Base-by-base conservation (phyloP, 805 yeast species). In the Pichia nakasei region DNA sequence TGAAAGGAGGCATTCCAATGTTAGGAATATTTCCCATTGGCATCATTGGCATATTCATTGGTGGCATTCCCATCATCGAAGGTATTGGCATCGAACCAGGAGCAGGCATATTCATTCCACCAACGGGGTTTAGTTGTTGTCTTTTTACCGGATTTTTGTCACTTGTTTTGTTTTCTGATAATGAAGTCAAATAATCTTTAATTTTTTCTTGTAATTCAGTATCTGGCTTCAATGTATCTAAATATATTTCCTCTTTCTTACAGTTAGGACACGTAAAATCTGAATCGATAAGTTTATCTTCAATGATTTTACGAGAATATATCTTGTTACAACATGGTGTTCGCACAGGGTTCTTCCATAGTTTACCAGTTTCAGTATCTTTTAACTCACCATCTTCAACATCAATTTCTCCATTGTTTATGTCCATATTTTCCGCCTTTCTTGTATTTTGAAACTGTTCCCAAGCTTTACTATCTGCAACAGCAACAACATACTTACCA, bases 181-280 rank as follows among this genome's bases (percentile, higher is more conserved):
- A 13, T 3, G 20, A 20, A 19, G 69, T 68, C 6, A 77, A 49
- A 46, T 70, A 85, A 31, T 69, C 68, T 26, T 73, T 64, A 18
- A 89, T 73, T 22, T 75, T 70, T 27, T 64, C 60, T 44, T 75
- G 75, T 57, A 78, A 67, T n/a, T 74, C 85, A 38, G 69, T 68
- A 56, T 86, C 88, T 1, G 71, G 68, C 5, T 69, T 67, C 38
- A 91, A 66, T 17, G 80, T 73, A 61, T 91, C 98, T 39, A 91
- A 68, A 48, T 78, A 78, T 1, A 85, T 71, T 46, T 88, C 96
- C 21, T 75, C 78, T 17, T 70, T 73, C 3, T 73, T 76, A 66
- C 98, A 91, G 50, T 78, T 80, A 5, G 98, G 97, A 64, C 98
- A 91, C 33, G 76, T 78, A 65, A 91, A 91, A 57, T 91, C 97